These are phyloP conservation scores for Aspergillus candidus DNA, from an alignment of 2,329 filamentous ascomycete genomes.

Conservation along the genomic window DNA sequence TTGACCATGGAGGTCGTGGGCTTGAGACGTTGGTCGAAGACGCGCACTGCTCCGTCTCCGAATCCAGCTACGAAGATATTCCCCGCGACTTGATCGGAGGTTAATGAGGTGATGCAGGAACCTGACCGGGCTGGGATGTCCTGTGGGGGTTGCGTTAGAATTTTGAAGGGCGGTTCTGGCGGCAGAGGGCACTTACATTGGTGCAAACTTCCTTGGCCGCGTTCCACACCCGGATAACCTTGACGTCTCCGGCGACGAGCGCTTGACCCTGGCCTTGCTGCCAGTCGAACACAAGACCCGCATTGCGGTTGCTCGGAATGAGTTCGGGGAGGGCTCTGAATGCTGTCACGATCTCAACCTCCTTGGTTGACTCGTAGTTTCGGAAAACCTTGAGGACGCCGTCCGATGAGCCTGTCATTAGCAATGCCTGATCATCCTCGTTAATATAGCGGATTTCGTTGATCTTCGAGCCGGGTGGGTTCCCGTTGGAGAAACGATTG, in stretches of 20 bases:
- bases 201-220: conserved; percentile 88
- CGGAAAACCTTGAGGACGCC: conserved; percentile 90
- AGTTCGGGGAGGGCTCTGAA: conserved; percentile 92
- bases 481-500: conserved; percentile 87
- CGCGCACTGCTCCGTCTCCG: conserved; percentile 86
- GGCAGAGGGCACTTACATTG: conserved; percentile 44
- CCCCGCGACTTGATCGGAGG: conserved; percentile 95
- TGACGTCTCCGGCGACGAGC: conserved; percentile 92
- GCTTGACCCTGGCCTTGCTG: conserved; percentile 94
- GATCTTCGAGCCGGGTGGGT: conserved; percentile 83
- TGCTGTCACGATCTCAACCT: conserved; percentile 78
- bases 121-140: conserved; percentile 93
- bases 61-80: conserved; percentile 95
- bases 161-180: not conserved
- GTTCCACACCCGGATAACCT: conserved; percentile 94
- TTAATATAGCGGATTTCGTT: conserved; percentile 97
- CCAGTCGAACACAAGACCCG: conserved; percentile 97
- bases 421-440: conserved; percentile 89
- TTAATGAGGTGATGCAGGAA: conserved; percentile 91
- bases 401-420: conserved; percentile 93
- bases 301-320: conserved; percentile 87
- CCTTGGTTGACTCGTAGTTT: conserved; percentile 72
- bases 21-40: conserved; percentile 82
- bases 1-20: conserved; percentile 89
- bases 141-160: conserved; percentile 24